Conservation (phyloP, 306 rosid genomes). For the Argentina anserina region DNA sequence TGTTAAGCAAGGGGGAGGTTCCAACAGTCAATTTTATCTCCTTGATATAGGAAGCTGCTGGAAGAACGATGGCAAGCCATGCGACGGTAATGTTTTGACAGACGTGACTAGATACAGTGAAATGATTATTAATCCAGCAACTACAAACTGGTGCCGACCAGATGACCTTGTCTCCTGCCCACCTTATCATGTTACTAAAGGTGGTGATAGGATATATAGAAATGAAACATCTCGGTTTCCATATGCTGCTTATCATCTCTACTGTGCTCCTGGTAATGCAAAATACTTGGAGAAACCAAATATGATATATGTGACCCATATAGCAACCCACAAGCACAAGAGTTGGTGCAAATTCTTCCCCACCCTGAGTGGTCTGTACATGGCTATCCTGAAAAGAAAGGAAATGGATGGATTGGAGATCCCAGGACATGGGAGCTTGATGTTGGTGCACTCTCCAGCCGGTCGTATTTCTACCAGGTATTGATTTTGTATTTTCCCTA, state of each 20-base stretch:
- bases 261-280: slow-evolving; percentile 52
- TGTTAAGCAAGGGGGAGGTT: slow-evolving; percentile 46
- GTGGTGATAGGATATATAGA: slow-evolving; percentile 40
- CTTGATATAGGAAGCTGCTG: slow-evolving; percentile 54
- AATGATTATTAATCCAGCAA: slow-evolving; percentile 52
- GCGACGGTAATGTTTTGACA: slow-evolving; percentile 41
- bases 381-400: slow-evolving; percentile 47
- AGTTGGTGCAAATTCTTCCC: slow-evolving; percentile 55
- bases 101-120: slow-evolving; percentile 53
- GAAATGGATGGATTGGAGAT: slow-evolving; percentile 61
- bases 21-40: slow-evolving; percentile 44
- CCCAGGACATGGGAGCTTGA: slow-evolving; percentile 56
- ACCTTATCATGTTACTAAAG: slow-evolving; percentile 36
- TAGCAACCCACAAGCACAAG: slow-evolving; percentile 60
- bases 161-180: slow-evolving; percentile 48
- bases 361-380: slow-evolving; percentile 58
- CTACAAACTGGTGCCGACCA: slow-evolving; percentile 36
- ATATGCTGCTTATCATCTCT: slow-evolving; percentile 50
- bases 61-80: slow-evolving; percentile 53
- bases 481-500: neutral
- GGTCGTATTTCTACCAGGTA: slow-evolving; percentile 56
- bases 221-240: slow-evolving; percentile 54
- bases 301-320: slow-evolving; percentile 55
- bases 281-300: slow-evolving; percentile 36
- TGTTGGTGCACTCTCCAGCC: slow-evolving; percentile 47